phyloP scores from a whole-genome alignment of 768 basidiomycete species.

The Russula brevipes region DNA sequence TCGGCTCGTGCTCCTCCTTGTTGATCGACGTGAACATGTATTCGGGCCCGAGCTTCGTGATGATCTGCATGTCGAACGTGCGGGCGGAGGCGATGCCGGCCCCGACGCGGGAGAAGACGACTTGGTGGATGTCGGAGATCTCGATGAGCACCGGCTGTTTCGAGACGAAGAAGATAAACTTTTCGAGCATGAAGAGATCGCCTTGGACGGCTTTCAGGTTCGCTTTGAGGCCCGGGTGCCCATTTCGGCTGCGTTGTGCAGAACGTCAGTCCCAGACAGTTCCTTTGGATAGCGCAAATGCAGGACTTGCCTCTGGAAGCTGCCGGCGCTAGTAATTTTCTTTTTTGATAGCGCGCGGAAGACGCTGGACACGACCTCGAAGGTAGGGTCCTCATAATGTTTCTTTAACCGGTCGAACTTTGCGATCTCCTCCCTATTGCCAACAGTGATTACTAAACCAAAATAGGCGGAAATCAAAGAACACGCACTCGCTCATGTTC shows the following conservation, averaged over 20 bases:
- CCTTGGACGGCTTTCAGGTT: slow-evolving; percentile 96
- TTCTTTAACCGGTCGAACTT: slow-evolving; percentile 84
- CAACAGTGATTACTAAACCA: neutral
- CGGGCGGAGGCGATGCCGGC: slow-evolving; percentile 81
- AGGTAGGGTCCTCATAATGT: slow-evolving; percentile 92
- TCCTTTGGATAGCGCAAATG: neutral
- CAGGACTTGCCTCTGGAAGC: slow-evolving; percentile 67
- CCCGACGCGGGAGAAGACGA: slow-evolving; percentile 90
- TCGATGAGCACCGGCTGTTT: slow-evolving; percentile 91
- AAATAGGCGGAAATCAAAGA: neutral
- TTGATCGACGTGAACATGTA: slow-evolving; percentile 89
- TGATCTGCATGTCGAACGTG: slow-evolving; percentile 90
- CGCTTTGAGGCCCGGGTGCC: slow-evolving; percentile 93
- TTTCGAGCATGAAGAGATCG: slow-evolving; percentile 96
- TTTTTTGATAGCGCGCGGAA: slow-evolving; percentile 88
- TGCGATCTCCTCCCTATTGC: slow-evolving; percentile 61
- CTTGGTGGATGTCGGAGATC: slow-evolving; percentile 82
- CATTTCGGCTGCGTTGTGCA: slow-evolving; percentile 57
- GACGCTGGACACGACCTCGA: slow-evolving; percentile 89
- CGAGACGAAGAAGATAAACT: slow-evolving; percentile 96
- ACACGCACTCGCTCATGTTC: slow-evolving; percentile 81
- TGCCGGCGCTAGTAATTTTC: slow-evolving; percentile 84
- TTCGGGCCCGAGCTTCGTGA: slow-evolving; percentile 78
- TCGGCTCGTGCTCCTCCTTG: slow-evolving; percentile 89
- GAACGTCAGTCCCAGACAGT: slow-evolving; percentile 11